phyloP scores from a whole-genome alignment of 441 rosid species.

The Syzygium malaccense region DNA sequence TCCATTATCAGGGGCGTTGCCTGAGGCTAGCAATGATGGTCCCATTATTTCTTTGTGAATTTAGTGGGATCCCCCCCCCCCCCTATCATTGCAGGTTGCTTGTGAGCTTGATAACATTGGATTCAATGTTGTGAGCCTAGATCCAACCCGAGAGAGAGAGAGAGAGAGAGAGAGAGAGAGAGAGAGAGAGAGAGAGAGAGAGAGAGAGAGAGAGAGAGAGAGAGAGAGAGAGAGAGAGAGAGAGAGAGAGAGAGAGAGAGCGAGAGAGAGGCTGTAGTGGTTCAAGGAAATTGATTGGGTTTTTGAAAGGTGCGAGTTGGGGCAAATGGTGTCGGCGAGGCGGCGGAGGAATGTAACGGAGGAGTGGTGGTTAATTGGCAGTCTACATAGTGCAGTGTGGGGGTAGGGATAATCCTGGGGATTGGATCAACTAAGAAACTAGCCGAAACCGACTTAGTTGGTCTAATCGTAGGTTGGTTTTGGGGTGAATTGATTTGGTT shows the following conservation, averaged over 20 bases:
- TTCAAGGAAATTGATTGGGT: too few species aligned
- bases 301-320: too few species aligned
- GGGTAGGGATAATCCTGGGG: not conserved
- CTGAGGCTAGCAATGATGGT: not conserved
- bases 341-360: not conserved
- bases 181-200: too few species aligned
- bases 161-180: too few species aligned
- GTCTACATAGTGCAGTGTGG: not conserved
- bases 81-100: not conserved
- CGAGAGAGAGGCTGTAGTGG: too few species aligned
- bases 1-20: not conserved
- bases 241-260: too few species aligned
- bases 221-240: too few species aligned
- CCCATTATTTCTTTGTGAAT: not conserved
- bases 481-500: not conserved
- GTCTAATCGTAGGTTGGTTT: accelerated
- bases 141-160: too few species aligned
- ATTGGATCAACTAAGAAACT: not conserved
- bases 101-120: not conserved
- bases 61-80: not conserved
- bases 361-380: not conserved
- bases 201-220: too few species aligned
- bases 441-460: not conserved
- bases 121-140: not conserved
- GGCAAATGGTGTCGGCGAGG: too few species aligned